These are phyloP conservation scores for Hypseocharis bilobata DNA, from an alignment of 441 rosid species.

Conservation along the genomic window DNA sequence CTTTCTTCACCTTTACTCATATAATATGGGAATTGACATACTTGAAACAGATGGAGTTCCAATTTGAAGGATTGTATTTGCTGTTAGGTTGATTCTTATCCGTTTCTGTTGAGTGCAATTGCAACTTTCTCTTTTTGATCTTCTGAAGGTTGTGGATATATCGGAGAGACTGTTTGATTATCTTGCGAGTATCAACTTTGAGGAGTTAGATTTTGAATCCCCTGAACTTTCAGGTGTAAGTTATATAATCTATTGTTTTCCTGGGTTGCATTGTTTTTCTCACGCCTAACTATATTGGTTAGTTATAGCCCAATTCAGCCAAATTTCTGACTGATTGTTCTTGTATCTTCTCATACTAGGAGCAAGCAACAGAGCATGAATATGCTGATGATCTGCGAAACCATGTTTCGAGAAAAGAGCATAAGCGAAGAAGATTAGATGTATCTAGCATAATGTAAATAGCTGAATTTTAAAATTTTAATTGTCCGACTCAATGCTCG, in stretches of 20 bases:
- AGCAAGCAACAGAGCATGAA: constrained; percentile 28
- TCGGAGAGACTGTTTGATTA: constrained; percentile 49
- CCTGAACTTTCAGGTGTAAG: constrained; percentile 41
- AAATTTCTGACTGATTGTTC: constrained; percentile 5
- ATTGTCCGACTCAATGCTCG: too few relatives aligned
- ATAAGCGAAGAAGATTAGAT: constrained; percentile 37
- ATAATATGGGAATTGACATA: too few relatives aligned
- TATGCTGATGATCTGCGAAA: constrained; percentile 28
- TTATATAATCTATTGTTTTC: constrained; percentile 12
- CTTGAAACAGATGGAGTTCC: too few relatives aligned
- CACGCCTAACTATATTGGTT: not conserved
- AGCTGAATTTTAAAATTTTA: constrained; percentile 11
- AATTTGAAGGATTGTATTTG: too few relatives aligned
- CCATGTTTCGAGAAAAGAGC: constrained; percentile 25
- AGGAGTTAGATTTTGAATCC: constrained; percentile 30
- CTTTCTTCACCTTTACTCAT: too few relatives aligned
- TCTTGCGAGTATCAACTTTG: constrained; percentile 41
- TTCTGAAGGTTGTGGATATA: constrained; percentile 54
- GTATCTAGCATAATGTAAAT: constrained; percentile 33
- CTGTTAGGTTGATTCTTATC: not conserved
- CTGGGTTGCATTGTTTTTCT: constrained; percentile 4
- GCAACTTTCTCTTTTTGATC: constrained; percentile 7
- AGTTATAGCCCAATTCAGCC: not conserved
- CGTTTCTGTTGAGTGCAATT: too few relatives aligned
- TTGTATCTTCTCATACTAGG: constrained; percentile 29